Conservation (phyloP, 129 eudicot species). For the Tanacetum coccineum region DNA sequence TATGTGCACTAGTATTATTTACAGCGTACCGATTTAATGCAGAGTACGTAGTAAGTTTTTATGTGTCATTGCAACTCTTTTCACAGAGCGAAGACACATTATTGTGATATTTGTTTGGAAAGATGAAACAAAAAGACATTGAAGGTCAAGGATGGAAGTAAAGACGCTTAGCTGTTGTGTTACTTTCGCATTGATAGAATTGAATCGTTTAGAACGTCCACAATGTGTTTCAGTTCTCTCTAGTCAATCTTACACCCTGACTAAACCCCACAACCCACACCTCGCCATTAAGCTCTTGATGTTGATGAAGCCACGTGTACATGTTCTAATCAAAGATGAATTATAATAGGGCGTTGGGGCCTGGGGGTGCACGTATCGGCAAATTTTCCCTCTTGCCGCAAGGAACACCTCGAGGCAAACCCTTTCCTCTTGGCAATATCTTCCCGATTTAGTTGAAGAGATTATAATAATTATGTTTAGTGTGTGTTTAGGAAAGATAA, state of each 20-base stretch:
- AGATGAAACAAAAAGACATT: not conserved
- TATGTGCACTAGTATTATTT: too few relatives aligned
- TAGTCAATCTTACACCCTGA: not conserved
- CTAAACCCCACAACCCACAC: slow-evolving; percentile 1
- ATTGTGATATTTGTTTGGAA: not conserved
- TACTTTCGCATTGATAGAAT: slow-evolving; percentile 11
- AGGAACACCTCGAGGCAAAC: too few relatives aligned
- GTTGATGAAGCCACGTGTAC: not conserved
- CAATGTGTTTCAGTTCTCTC: not conserved
- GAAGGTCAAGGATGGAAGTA: not conserved
- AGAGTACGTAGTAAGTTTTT: too few relatives aligned
- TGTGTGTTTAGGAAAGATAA: too few relatives aligned
- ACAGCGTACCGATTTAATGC: too few relatives aligned
- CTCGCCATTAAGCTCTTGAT: not conserved
- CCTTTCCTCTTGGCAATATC: too few relatives aligned
- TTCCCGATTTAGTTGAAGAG: too few relatives aligned
- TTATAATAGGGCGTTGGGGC: too few relatives aligned
- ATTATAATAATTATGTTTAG: too few relatives aligned
- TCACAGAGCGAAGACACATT: not conserved
- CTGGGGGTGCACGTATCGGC: too few relatives aligned
- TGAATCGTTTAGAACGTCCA: not conserved
- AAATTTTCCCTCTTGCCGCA: too few relatives aligned
- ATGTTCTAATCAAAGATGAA: not conserved
- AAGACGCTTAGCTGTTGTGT: slow-evolving; percentile 16
- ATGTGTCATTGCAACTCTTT: not conserved